Evolutionary conservation across 768 basidiomycete genomes (phyloP).

Genomic region (Termitomyces bulborhizus): DNA sequence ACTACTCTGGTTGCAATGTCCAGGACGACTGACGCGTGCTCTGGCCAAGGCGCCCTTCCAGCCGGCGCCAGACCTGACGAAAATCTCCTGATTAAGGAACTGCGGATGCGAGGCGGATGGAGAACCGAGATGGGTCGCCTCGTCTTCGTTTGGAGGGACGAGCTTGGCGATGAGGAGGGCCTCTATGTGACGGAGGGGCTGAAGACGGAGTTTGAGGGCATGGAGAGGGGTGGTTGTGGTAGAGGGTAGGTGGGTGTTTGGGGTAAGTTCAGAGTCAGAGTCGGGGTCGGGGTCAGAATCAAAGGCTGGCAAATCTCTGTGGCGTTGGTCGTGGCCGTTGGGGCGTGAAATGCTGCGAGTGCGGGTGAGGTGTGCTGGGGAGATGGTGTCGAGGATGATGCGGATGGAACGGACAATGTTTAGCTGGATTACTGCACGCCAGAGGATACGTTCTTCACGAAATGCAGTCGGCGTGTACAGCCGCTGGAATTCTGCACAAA

Average conservation of each 20-base stretch:
- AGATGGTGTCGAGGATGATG: conserved; percentile 56
- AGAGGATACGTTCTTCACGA: conserved; percentile 69
- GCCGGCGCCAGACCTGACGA: conserved; percentile 56
- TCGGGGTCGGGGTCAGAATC: conserved; percentile 7
- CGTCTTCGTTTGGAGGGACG: conserved; percentile 62
- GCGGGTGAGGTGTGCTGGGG: conserved; percentile 26
- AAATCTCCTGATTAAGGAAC: conserved; percentile 44
- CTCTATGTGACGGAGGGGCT: conserved; percentile 66
- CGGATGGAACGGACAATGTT: conserved; percentile 77
- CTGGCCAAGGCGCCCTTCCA: conserved; percentile 59
- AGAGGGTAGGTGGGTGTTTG: conserved; percentile 16
- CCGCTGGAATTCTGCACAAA: conserved; percentile 60
- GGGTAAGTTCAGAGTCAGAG: conserved; percentile 3
- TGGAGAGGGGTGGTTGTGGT: conserved; percentile 35
- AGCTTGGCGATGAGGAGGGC: conserved; percentile 63
- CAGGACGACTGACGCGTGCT: conserved; percentile 29
- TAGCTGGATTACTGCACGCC: conserved; percentile 79
- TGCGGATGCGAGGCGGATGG: conserved; percentile 10
- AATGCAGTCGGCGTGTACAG: conserved; percentile 73
- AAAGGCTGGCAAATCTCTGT: conserved; percentile 14
- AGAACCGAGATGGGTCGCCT: conserved; percentile 33
- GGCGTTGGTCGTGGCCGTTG: conserved; percentile 10
- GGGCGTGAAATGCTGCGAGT: conserved; percentile 28
- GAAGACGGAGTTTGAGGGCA: conserved; percentile 53
- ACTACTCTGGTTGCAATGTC: conserved; percentile 9